phyloP scores from a whole-genome alignment of 148 eudicot genomes.

The Fallopia convolvulus region DNA sequence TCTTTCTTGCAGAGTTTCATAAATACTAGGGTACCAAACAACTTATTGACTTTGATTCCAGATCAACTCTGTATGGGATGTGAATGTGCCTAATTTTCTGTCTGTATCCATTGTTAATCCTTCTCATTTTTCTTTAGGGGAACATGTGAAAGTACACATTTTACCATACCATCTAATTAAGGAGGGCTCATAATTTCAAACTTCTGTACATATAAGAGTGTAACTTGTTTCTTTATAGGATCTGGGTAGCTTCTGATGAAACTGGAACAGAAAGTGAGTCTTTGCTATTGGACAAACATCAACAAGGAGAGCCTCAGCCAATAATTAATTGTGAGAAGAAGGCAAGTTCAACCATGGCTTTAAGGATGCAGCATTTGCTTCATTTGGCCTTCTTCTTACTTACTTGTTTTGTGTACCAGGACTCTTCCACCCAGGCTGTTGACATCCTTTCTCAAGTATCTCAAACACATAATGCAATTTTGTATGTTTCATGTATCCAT shows the following conservation, averaged over 20 bases:
- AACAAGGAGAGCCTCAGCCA: conserved; percentile 21
- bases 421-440: conserved; percentile 14
- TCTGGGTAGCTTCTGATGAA: conserved; percentile 27
- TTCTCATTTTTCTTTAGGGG: background rate
- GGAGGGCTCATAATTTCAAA: background rate
- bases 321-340: conserved; percentile 27
- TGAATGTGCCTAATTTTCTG: background rate
- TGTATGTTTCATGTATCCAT: conserved; percentile 28
- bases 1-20: background rate
- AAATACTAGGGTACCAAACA: background rate
- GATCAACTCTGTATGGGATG: background rate
- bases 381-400: background rate
- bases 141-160: background rate
- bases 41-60: conserved; percentile 1
- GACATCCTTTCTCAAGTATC: conserved; percentile 43
- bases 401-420: conserved; percentile 20
- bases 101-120: background rate
- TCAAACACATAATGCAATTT: conserved; percentile 41
- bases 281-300: conserved; percentile 16
- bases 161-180: background rate
- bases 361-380: background rate
- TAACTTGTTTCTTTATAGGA: conserved; percentile 21
- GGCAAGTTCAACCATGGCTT: conserved; percentile 30
- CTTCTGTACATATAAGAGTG: background rate
- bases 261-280: conserved; percentile 15